Evolutionary conservation across 768 basidiomycete species (phyloP).

Genomic region (Serendipita sp.): DNA sequence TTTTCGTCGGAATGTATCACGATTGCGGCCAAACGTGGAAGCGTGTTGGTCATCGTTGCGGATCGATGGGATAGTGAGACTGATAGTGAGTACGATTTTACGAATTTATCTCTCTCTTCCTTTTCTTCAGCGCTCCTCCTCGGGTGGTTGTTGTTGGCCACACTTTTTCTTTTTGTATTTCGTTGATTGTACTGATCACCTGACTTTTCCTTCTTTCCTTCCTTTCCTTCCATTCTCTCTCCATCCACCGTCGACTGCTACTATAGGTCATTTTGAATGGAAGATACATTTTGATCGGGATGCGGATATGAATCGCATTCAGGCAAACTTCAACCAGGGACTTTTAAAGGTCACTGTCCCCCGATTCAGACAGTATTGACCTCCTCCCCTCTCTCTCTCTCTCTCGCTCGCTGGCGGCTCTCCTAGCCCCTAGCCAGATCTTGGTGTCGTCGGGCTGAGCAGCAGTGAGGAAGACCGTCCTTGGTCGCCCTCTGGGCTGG

Average conservation of each 20-base stretch:
- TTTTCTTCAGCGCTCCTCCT: neutral
- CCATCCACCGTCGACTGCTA: no score
- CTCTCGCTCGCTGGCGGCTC: no score
- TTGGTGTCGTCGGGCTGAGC: no score
- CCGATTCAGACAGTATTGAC: conserved; percentile 6
- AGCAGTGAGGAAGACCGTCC: no score
- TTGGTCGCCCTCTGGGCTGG: no score
- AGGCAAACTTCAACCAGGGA: conserved; percentile 13
- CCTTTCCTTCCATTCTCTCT: neutral
- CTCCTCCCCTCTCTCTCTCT: no score
- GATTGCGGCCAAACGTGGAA: conserved; percentile 15
- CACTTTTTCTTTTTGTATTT: neutral
- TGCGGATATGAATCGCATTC: conserved; percentile 14
- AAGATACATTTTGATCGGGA: conserved; percentile 15
- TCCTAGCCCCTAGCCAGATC: no score
- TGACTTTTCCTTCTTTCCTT: neutral
- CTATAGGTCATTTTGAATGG: conserved; percentile 16
- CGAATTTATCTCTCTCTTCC: neutral
- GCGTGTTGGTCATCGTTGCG: conserved; percentile 14
- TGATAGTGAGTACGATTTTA: conserved; percentile 13
- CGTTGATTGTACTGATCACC: neutral
- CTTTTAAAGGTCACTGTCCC: conserved; percentile 14
- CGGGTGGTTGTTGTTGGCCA: neutral
- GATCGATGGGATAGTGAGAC: conserved; percentile 16
- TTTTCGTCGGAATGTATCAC: conserved; percentile 16